Base-by-base conservation (phyloP, 2,329 filamentous ascomycete genomes). In the Aspergillus pseudotamarii region DNA sequence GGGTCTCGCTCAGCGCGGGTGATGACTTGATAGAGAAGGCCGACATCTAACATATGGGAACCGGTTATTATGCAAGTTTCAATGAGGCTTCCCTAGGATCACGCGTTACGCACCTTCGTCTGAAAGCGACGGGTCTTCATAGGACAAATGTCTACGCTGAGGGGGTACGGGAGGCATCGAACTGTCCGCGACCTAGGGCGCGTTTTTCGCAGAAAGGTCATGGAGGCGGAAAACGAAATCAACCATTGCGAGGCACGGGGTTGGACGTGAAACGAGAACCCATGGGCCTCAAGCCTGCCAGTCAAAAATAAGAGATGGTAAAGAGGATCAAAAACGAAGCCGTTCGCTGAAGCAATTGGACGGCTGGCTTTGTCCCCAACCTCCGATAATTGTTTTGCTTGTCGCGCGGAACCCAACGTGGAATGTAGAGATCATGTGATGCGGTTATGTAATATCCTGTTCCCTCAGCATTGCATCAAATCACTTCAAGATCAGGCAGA, bases 11-110 rank as follows among this genome's bases (percentile, higher is more conserved):
- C 88, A 50, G 92, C 93, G 69, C 85, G 84, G 64, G 83, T 82
- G 72, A 96, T 89, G 72, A 97, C 91, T 63, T 90, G 85, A 77
- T 93, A 90, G 62, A 97, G 84, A 65, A 93, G 84, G 65, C 86
- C 85, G 76, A 97, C 91, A 81, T 96, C 94, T 93, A 68, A 21
- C 5, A 32, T 19, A 61, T 30, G 43, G n/a, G 51, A 21, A 48
- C 57, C 57, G 14, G 41, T 62, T 36, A 66, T 9, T 45, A 4
- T 16, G 21, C 43, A 66, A 32, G 61, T 32, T 58, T 26, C 19
- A 30, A 53, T 38, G 62, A 6, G 4, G 28, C 16, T 19, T 12
- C 23, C 12, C 8, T 14, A 30, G n/a, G 11, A 46, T 45, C 34
- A 38, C 23, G 14, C 12, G 26, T 50, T 30, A 65, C 75, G 51